Evolutionary conservation across 2,329 filamentous ascomycete genomes (phyloP), one percentile per base, ranked within the genome.

Genomic region (Aspergillus sp.): DNA sequence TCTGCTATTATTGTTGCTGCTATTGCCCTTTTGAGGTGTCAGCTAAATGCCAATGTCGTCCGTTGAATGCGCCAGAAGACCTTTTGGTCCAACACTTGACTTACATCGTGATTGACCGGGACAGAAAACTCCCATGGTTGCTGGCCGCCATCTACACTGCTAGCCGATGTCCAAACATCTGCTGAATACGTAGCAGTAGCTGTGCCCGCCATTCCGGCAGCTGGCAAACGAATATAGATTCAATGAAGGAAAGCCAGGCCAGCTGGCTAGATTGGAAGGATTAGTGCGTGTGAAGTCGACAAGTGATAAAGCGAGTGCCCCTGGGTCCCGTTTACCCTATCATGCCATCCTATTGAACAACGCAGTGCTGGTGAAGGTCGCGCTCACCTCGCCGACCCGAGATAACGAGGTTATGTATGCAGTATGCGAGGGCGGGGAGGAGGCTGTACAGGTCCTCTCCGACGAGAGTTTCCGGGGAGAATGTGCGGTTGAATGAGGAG

Each of bases 151-250:
- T 75, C 75, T 62, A 73, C 69, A 56, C 65, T 72, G 67, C 70
- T 67, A 62, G 76, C 66, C 57, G 76, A 74, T 66, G 72, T 66
- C 74, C 77, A 71, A 68, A 74, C 70, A 74, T 79, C 77, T 68
- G 74, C 66, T 52, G 76, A 73, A 68, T 74, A 76, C 45, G 76
- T 67, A 58, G 72, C 76, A 61, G 77, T 77, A 62, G 76, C 71
- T 63, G 76, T 71, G 60, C 76, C 77, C 72, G 76, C 77, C 77
- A 80, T 80, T 69, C 72, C 73, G 67, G 62, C 61, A 65, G 62
- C 60, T 63, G 54, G 57, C 48, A 49, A 5, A 57, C 28, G 45
- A 56, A 45, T 52, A 28, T 54, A 47, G 56, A 60, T 60, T 61
- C 48, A 62, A 60, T 45, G 25, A 60, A 68, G 61, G 57, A 68